These are phyloP conservation scores for Rauvolfia tetraphylla DNA, from an alignment of 257 asterid genomes.

Conservation along the genomic window DNA sequence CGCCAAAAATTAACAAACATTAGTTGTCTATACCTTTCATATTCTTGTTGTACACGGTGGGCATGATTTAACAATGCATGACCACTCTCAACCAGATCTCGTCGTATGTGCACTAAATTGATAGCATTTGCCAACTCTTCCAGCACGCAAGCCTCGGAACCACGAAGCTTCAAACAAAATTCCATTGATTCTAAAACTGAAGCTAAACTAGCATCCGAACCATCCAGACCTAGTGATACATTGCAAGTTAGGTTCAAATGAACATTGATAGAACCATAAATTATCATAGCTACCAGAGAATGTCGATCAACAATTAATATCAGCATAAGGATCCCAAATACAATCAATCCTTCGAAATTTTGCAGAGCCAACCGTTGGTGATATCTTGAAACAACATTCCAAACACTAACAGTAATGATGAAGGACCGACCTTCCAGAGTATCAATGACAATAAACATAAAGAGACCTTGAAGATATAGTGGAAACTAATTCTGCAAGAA, in stretches of 20 bases:
- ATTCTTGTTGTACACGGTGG: slow-evolving; percentile 86
- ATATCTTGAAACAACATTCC: not conserved
- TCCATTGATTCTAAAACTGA: slow-evolving; percentile 92
- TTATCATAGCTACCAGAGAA: not conserved
- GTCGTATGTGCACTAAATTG: slow-evolving; percentile 77
- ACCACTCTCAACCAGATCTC: slow-evolving; percentile 91
- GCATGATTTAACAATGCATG: slow-evolving; percentile 89
- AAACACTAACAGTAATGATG: not conserved
- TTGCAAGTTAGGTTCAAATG: not conserved
- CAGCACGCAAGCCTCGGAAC: slow-evolving; percentile 89
- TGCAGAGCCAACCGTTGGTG: not conserved
- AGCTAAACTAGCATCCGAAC: slow-evolving; percentile 86
- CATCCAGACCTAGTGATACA: slow-evolving; percentile 58
- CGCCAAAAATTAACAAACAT: not conserved
- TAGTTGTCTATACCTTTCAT: slow-evolving; percentile 61
- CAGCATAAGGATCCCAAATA: not conserved
- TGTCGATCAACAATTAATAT: not conserved
- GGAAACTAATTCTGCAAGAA: not conserved
- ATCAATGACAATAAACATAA: not conserved
- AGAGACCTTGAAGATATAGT: not conserved
- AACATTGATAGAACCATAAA: slow-evolving; percentile 5
- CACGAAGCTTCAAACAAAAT: slow-evolving; percentile 90
- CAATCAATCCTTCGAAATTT: not conserved
- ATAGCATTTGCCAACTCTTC: slow-evolving; percentile 95
- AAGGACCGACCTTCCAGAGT: not conserved